A percentile compares a stretch with the other conserved stretches of the same genome.
phyloP scores from a whole-genome alignment of 257 asterid genomes.

The Petrea volubilis region DNA sequence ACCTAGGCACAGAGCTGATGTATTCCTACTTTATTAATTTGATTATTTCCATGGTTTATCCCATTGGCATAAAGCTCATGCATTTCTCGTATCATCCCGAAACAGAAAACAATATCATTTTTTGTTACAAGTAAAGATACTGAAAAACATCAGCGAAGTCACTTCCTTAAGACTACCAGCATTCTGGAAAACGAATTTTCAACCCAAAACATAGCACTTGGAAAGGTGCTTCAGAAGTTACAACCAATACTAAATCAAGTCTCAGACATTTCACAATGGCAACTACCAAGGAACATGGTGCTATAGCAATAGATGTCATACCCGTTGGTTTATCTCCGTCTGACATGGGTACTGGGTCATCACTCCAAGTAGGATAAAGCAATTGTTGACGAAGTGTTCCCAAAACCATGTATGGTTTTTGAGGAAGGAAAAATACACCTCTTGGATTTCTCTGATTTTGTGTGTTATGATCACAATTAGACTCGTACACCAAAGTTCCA shows the following conservation, averaged over 20 bases:
- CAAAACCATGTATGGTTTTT: conserved; percentile 88
- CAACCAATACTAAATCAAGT: neutral
- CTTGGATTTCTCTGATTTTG: conserved; percentile 35
- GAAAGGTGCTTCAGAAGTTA: neutral
- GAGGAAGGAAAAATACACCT: conserved; percentile 89
- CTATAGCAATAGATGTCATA: conserved; percentile 31
- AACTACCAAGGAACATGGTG: conserved; percentile 15
- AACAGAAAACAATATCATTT: neutral
- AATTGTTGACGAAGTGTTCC: conserved; percentile 91
- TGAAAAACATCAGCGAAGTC: neutral
- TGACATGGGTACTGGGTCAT: conserved; percentile 36
- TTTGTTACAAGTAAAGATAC: neutral
- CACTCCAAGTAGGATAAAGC: conserved; percentile 90
- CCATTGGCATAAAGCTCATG: neutral
- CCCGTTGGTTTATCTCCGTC: conserved; percentile 50
- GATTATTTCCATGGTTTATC: neutral
- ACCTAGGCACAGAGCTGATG: neutral
- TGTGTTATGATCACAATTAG: conserved; percentile 23
- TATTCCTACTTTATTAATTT: neutral
- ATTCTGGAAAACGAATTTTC: neutral
- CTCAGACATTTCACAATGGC: conserved; percentile 11
- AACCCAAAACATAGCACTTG: neutral
- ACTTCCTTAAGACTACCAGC: neutral
- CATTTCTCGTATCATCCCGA: neutral
- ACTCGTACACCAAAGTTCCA: conserved; percentile 24